phyloP scores from a whole-genome alignment of 2,329 filamentous ascomycete species.

The Microcyclospora tardicrescens region DNA sequence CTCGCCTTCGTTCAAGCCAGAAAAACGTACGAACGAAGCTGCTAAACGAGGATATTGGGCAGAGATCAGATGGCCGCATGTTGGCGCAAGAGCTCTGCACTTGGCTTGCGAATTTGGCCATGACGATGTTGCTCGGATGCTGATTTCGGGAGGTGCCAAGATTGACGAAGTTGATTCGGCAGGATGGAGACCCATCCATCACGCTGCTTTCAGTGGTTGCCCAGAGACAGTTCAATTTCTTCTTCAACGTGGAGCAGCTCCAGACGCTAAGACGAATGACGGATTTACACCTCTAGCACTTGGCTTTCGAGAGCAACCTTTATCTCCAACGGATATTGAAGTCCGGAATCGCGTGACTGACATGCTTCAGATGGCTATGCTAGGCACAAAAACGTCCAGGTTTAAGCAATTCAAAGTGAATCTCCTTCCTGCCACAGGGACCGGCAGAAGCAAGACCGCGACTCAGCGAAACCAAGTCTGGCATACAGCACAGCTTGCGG shows the following conservation, averaged over 20 bases:
- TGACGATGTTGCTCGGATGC: conserved; percentile 8
- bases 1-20: conserved; percentile 9
- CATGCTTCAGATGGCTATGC: conserved; percentile 2
- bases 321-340: background rate
- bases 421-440: background rate
- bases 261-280: conserved; percentile 6
- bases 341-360: conserved; percentile 3
- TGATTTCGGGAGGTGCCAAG: conserved; percentile 8
- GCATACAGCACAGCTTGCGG: conserved; percentile 7
- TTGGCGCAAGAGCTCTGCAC: conserved; percentile 8
- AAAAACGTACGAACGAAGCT: conserved; percentile 8
- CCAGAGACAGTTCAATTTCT: conserved; percentile 8
- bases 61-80: conserved; percentile 12
- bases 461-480: conserved; percentile 6
- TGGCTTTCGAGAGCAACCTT: conserved; percentile 7
- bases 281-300: conserved; percentile 7
- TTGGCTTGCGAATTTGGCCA: conserved; percentile 11
- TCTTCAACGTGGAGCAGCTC: conserved; percentile 4
- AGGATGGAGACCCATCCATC: conserved; percentile 10
- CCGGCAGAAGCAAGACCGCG: conserved; percentile 3
- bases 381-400: conserved; percentile 1
- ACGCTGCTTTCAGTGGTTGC: conserved; percentile 9
- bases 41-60: conserved; percentile 9
- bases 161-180: conserved; percentile 8
- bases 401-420: background rate